A percentile compares a stretch with the other conserved stretches of the same genome.
Conservation (phyloP, 768 basidiomycete species). For the Leccinum incarnatum region DNA sequence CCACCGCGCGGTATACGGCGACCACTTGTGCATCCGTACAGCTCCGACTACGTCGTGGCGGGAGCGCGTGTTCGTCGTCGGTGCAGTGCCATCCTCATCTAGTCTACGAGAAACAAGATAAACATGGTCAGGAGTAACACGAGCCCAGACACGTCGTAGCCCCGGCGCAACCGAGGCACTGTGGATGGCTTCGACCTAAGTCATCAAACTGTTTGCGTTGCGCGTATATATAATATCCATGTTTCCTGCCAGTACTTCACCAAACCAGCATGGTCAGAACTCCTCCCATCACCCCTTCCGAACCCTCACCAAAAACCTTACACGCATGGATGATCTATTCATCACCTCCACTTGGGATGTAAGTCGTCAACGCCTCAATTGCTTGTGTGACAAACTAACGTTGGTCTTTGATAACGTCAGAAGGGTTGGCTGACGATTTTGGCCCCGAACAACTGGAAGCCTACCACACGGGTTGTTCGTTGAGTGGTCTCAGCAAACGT, state of each 20-base stretch:
- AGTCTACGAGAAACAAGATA: no score
- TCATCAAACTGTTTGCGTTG: conserved; percentile 24
- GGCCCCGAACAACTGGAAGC: no score
- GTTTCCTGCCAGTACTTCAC: conserved; percentile 36
- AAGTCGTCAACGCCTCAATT: conserved; percentile 35
- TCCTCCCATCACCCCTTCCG: conserved; percentile 71
- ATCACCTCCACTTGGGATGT: conserved; percentile 96
- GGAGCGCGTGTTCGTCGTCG: no score
- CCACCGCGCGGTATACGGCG: no score
- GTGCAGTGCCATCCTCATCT: no score
- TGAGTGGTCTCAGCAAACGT: no score
- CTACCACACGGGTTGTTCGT: no score
- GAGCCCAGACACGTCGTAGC: no score
- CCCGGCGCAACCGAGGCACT: no score
- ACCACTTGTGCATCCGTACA: no score
- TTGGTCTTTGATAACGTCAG: conserved; percentile 55
- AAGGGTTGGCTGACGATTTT: conserved; percentile 67
- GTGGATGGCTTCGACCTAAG: conserved; percentile 59
- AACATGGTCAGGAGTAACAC: no score
- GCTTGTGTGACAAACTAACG: not conserved
- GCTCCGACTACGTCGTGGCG: no score
- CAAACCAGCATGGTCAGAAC: conserved; percentile 89
- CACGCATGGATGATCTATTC: conserved; percentile 89
- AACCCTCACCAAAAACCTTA: conserved; percentile 83
- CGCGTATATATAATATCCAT: not conserved